Evolutionary conservation across 768 basidiomycete species (phyloP).

Genomic region (Mycena chlorophos): DNA sequence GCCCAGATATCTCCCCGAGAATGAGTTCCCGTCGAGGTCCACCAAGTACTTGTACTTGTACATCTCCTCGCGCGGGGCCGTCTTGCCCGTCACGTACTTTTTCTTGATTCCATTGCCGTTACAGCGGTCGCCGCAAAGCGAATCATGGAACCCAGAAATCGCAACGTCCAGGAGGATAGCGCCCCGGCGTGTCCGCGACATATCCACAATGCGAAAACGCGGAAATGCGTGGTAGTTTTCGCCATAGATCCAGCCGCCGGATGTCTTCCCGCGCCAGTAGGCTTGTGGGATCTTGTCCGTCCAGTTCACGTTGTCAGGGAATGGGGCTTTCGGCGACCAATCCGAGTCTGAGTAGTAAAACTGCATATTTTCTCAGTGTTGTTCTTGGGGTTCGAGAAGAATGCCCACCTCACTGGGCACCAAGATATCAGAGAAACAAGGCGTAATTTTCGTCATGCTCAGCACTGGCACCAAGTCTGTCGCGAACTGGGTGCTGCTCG

Average conservation of each 20-base stretch:
- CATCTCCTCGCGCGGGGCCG: neutral
- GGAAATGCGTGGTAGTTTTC: constrained; percentile 2
- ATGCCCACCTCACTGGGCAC: neutral
- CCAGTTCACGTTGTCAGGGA: neutral
- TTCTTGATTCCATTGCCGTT: neutral
- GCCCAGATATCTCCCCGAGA: neutral
- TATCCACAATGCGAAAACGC: neutral
- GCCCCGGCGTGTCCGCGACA: neutral
- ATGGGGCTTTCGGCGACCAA: neutral
- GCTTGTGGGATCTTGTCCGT: neutral
- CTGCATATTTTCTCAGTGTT: neutral
- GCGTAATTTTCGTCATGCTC: constrained; percentile 2
- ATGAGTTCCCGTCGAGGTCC: neutral
- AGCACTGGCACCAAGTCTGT: constrained; percentile 2
- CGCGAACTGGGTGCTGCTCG: constrained; percentile 1
- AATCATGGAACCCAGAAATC: neutral
- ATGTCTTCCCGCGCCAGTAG: constrained; percentile 6
- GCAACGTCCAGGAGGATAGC: neutral
- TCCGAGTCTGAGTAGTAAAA: neutral
- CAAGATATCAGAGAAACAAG: constrained; percentile 8
- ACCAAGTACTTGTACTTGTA: neutral
- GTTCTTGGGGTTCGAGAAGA: neutral
- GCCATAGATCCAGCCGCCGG: neutral
- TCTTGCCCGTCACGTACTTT: neutral
- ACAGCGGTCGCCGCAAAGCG: neutral